Evolutionary conservation across 2,329 filamentous ascomycete species (phyloP).

Genomic region (Graphilbum fragrans): DNA sequence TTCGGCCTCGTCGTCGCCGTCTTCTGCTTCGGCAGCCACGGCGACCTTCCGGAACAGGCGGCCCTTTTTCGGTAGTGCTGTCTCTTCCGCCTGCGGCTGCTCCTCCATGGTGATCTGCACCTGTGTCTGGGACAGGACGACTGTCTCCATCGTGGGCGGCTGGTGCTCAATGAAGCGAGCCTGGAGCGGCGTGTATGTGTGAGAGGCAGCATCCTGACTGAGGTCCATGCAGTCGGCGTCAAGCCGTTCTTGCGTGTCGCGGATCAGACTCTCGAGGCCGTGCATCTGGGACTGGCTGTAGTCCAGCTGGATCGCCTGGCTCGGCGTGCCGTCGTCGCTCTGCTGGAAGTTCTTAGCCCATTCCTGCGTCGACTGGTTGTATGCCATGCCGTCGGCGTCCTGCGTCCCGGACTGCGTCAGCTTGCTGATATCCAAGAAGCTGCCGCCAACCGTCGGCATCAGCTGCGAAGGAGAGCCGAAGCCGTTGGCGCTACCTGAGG

Average conservation of each 20-base stretch:
- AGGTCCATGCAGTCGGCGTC: constrained; percentile 45
- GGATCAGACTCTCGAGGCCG: constrained; percentile 43
- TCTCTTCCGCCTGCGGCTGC: constrained; percentile 5
- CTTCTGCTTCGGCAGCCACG: constrained; percentile 18
- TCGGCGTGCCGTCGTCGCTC: constrained; percentile 19
- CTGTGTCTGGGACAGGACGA: constrained; percentile 30
- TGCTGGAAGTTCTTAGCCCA: constrained; percentile 14
- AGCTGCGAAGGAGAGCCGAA: constrained; percentile 30
- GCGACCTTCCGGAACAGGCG: constrained; percentile 32
- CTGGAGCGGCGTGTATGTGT: constrained; percentile 58
- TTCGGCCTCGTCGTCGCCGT: background rate
- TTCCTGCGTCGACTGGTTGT: constrained; percentile 28
- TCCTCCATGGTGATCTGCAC: background rate
- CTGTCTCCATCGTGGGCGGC: constrained; percentile 58
- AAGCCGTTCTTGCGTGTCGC: constrained; percentile 14
- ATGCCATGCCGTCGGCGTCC: background rate
- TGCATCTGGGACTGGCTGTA: constrained; percentile 50
- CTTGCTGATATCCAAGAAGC: constrained; percentile 30
- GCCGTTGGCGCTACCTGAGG: constrained; percentile 19
- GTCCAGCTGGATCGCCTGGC: constrained; percentile 37
- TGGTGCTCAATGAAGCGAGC: constrained; percentile 53
- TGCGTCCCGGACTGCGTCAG: background rate
- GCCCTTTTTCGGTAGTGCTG: constrained; percentile 46
- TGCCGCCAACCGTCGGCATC: constrained; percentile 46
- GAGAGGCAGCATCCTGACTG: constrained; percentile 72